Evolutionary conservation across 1,284 basidiomycete genomes (phyloP).

Genomic region (Ustilago vetiveriae): DNA sequence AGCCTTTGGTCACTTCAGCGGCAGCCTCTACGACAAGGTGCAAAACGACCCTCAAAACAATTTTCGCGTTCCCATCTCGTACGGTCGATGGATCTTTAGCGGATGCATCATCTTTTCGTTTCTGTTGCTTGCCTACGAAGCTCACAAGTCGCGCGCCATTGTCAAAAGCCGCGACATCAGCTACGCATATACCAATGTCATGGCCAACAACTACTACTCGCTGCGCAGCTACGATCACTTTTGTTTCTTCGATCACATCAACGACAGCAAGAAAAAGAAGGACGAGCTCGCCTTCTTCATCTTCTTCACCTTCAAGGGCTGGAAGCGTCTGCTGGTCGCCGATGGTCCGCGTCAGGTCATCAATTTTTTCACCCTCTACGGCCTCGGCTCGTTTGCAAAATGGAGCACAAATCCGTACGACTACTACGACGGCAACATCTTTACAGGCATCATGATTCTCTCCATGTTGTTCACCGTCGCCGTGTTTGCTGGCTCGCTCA

Average conservation of each 20-base stretch:
- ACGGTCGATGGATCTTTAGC: constrained; percentile 95
- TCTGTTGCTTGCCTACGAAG: constrained; percentile 89
- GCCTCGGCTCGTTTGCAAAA: constrained; percentile 83
- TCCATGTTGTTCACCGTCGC: constrained; percentile 89
- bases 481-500: constrained; percentile 83
- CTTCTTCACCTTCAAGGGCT: constrained; percentile 98
- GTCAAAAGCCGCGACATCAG: constrained; percentile 94
- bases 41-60: constrained; percentile 73
- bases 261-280: constrained; percentile 91
- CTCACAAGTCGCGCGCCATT: constrained; percentile 89
- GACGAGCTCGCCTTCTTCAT: constrained; percentile 99
- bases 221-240: constrained; percentile 93
- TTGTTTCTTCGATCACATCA: constrained; percentile 96
- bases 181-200: constrained; percentile 75
- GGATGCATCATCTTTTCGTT: constrained; percentile 98
- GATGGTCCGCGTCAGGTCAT: constrained; percentile 98
- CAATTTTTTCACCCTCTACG: constrained; percentile 91
- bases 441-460: constrained; percentile 84
- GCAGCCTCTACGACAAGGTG: constrained; percentile 79
- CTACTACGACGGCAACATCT: constrained; percentile 72
- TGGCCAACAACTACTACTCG: constrained; percentile 79
- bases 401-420: constrained; percentile 75
- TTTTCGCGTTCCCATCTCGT: constrained; percentile 84
- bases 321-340: constrained; percentile 92
- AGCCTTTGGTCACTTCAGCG: constrained; percentile 88